Conservation (phyloP, 1,284 basidiomycete genomes). For the Cryptococcus sp. region DNA sequence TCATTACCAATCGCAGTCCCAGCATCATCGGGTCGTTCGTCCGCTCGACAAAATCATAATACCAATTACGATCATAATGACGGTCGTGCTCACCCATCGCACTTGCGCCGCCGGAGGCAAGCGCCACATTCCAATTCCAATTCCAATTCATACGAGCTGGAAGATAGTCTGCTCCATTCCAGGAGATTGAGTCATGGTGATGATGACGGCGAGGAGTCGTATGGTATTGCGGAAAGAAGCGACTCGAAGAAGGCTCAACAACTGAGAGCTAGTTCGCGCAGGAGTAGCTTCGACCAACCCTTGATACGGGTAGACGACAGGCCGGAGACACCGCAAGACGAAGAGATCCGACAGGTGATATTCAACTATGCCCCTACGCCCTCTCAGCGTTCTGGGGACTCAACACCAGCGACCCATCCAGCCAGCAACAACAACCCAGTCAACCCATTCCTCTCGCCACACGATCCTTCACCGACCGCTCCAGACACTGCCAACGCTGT, state of each 20-base stretch:
- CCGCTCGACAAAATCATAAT: constrained; percentile 6
- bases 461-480: constrained; percentile 1
- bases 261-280: background rate
- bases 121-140: background rate
- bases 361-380: constrained; percentile 20
- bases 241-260: no score
- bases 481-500: background rate
- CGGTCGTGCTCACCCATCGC: constrained; percentile 1
- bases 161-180: background rate
- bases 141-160: constrained; percentile 1
- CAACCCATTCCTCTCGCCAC: background rate
- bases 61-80: no score
- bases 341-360: constrained; percentile 25
- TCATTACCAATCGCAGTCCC: constrained; percentile 5
- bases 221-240: no score
- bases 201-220: no score
- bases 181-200: no score
- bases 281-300: constrained; percentile 9
- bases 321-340: constrained; percentile 18
- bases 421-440: background rate
- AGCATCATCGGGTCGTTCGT: constrained; percentile 2
- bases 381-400: constrained; percentile 1
- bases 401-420: constrained; percentile 2
- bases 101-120: constrained; percentile 13
- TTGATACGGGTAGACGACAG: background rate